Conservation (phyloP, 305 asterid genomes). For the Fraxinus sp. region DNA sequence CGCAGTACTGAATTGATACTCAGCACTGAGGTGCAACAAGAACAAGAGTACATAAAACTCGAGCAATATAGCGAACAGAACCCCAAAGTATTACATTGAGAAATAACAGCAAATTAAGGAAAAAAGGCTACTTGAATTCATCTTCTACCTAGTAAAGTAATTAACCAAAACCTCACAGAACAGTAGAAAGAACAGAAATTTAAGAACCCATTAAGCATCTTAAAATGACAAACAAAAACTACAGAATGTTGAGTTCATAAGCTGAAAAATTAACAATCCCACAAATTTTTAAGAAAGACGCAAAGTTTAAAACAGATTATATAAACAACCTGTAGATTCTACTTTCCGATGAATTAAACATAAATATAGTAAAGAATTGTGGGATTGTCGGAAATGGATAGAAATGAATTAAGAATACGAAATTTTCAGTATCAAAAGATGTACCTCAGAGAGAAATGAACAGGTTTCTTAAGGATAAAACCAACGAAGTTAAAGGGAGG, state of each 20-base stretch:
- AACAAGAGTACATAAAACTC: slow-evolving; percentile 7
- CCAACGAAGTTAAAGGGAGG: not conserved
- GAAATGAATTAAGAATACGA: not conserved
- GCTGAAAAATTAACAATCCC: not conserved
- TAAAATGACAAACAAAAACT: not conserved
- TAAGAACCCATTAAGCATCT: not conserved
- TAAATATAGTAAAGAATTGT: not conserved
- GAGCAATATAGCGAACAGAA: not conserved
- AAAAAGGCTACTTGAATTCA: not conserved
- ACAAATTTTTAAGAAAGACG: not conserved
- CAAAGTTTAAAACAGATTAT: slow-evolving; percentile 4
- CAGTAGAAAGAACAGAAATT: not conserved
- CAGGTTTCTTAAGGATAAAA: not conserved
- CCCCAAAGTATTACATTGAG: not conserved
- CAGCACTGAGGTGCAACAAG: not conserved
- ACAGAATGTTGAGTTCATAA: not conserved
- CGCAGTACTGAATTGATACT: not conserved
- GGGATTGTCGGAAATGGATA: not conserved
- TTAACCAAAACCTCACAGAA: not conserved
- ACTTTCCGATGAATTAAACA: not conserved
- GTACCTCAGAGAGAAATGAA: slow-evolving; percentile 24
- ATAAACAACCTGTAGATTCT: not conserved
- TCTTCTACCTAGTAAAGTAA: not conserved
- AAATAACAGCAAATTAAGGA: not conserved
- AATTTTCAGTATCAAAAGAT: not conserved